Conservation (phyloP, 2,329 filamentous ascomycete genomes). For the Ceratocystis destructans region DNA sequence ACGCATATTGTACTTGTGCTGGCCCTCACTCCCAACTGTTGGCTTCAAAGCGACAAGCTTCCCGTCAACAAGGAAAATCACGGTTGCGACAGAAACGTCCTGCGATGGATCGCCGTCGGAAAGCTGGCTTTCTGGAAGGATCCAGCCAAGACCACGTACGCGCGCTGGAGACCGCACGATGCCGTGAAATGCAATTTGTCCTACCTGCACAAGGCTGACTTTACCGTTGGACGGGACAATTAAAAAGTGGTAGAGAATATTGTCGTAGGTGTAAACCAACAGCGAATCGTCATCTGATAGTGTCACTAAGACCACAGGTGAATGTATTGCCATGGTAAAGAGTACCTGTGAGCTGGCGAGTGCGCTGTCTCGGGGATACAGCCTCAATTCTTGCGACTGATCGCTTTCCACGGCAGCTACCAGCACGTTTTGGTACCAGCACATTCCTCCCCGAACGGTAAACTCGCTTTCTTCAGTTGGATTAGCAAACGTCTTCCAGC, state of each 20-base stretch:
- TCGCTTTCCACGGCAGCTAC: slow-evolving; percentile 85
- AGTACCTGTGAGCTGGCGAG: slow-evolving; percentile 61
- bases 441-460: slow-evolving; percentile 88
- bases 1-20: slow-evolving; percentile 96
- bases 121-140: slow-evolving; percentile 80
- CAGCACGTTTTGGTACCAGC: slow-evolving; percentile 93
- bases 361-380: slow-evolving; percentile 76
- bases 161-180: slow-evolving; percentile 87
- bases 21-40: slow-evolving; percentile 64
- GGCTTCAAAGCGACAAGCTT: slow-evolving; percentile 89
- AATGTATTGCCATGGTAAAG: slow-evolving; percentile 62
- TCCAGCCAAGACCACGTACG: slow-evolving; percentile 89
- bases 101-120: slow-evolving; percentile 86
- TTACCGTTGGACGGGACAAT: slow-evolving; percentile 58
- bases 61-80: slow-evolving; percentile 91
- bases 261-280: slow-evolving; percentile 93
- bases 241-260: slow-evolving; percentile 87
- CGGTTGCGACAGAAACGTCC: slow-evolving; percentile 84
- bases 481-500: slow-evolving; percentile 90
- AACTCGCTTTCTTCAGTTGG: slow-evolving; percentile 76
- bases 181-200: slow-evolving; percentile 92
- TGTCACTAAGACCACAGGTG: slow-evolving; percentile 79
- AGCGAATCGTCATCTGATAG: slow-evolving; percentile 87
- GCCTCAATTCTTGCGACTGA: slow-evolving; percentile 68
- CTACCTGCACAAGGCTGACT: slow-evolving; percentile 76